Evolutionary conservation across 768 basidiomycete genomes (phyloP), one percentile per base, ranked within the genome.

Genomic region (Pleurotus platypus): DNA sequence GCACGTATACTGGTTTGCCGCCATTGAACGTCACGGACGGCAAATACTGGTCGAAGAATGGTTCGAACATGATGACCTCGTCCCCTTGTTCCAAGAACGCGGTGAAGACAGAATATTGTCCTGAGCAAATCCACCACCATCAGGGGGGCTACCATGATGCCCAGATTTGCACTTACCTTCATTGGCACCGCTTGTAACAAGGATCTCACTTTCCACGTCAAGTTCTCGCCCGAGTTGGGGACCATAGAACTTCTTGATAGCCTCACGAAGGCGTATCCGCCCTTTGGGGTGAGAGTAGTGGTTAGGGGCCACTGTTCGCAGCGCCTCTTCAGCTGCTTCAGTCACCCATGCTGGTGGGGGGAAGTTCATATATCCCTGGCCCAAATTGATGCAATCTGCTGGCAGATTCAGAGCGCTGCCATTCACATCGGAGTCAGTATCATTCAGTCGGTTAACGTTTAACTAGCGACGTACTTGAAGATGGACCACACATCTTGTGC

Each of bases 21-120:
- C 91, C 92, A 64, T 96, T 94, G 83, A 98, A 97, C 26, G 88
- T 90, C 53, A 96, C 88, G 5, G 91, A 92, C 20, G 94, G 89
- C 51, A 94, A 80, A 70, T 94, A 96, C 69, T 98, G 95, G 67
- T 98, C 95, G 67, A 97, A 98, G 79, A 93, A 97, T 1, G 95
- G 96, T 72, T 98, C 97, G 66, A 98, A 95, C 83, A 98, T 87
- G 71, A 99, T 96, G 61, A 98, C 96, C 70, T 99, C 97, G 66
- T 98, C 97, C 3, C 90, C 96, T 38, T 83, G 79, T 60, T 98
- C 88, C 39, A 97, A 72, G 75, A 96, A 98, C 0, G 97, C 97
- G 9, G 86, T 83, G 64, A 96, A 91, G 51, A 94, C 91, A 50
- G 95, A 85, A 70, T 96, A 98, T 79, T 94, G 90, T 22, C 96